These are phyloP conservation scores for Populus pruinosa DNA, from an alignment of 345 rosid genomes.

Conservation along the genomic window DNA sequence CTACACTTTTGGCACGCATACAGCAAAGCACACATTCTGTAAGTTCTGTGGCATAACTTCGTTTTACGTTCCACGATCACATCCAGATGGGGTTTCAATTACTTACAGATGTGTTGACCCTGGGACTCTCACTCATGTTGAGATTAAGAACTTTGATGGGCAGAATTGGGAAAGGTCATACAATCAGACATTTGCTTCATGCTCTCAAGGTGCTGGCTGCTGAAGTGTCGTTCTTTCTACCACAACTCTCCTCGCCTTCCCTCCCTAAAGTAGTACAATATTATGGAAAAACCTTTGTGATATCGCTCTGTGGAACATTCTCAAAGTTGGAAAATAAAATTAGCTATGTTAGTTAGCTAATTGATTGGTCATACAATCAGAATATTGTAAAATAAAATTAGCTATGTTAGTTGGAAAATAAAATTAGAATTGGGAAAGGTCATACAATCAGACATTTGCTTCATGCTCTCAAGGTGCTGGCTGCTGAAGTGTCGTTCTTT, in stretches of 20 bases:
- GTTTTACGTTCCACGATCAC: conserved; percentile 58
- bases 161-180: conserved; percentile 62
- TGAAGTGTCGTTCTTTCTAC: neutral
- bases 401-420: no score
- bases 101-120: conserved; percentile 58
- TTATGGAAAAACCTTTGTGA: neutral
- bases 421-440: conserved; percentile 61
- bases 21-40: conserved; percentile 80
- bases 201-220: conserved; percentile 20
- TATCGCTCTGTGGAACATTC: no score
- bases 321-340: no score
- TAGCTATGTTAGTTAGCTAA: no score
- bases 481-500: neutral
- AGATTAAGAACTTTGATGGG: conserved; percentile 60
- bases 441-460: conserved; percentile 41
- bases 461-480: conserved; percentile 30
- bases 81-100: conserved; percentile 70
- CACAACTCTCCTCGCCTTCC: neutral
- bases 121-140: conserved; percentile 57
- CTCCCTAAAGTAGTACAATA: neutral
- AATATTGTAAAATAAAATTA: no score
- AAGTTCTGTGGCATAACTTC: conserved; percentile 85
- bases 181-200: conserved; percentile 41
- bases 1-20: conserved; percentile 73
- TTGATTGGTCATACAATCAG: no score